Conservation (phyloP, 2,329 filamentous ascomycete species). For the Colletotrichum shisoi region DNA sequence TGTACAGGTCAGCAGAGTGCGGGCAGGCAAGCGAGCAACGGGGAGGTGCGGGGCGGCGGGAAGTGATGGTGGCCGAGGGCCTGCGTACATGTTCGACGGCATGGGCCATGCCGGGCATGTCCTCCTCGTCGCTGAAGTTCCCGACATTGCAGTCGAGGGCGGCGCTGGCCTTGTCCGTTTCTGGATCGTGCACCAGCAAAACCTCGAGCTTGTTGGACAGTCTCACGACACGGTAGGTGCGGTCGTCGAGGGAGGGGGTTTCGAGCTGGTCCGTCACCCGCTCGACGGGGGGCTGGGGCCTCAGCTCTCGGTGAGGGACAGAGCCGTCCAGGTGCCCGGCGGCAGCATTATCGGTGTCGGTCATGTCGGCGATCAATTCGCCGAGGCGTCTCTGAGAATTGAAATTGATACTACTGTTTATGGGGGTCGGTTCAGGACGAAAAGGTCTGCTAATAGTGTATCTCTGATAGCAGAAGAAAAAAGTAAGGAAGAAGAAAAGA, state of each 20-base stretch:
- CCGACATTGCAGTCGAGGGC: constrained; percentile 96
- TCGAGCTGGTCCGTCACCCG: constrained; percentile 75
- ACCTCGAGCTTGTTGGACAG: constrained; percentile 89
- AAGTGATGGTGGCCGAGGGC: constrained; percentile 5
- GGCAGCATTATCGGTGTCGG: constrained; percentile 41
- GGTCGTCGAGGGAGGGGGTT: constrained; percentile 84
- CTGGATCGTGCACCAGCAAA: constrained; percentile 88
- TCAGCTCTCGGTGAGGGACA: constrained; percentile 45
- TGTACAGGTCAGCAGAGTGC: constrained; percentile 29
- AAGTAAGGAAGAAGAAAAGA: not conserved
- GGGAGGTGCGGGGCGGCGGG: no score
- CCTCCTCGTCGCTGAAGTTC: constrained; percentile 88
- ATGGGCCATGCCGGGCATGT: constrained; percentile 94
- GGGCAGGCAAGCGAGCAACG: constrained; percentile 12
- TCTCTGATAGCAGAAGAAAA: not conserved
- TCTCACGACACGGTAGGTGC: constrained; percentile 85
- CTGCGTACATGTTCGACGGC: constrained; percentile 82
- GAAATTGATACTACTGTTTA: not conserved
- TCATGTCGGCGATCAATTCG: constrained; percentile 36
- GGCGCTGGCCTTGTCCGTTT: constrained; percentile 96
- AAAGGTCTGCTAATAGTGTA: constrained; percentile 4
- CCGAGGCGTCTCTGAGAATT: constrained; percentile 12
- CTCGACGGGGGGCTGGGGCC: constrained; percentile 47
- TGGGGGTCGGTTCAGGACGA: constrained; percentile 4
- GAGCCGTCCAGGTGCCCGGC: constrained; percentile 36